phyloP scores from a whole-genome alignment of 2,329 filamentous ascomycete genomes.

The Teratosphaeria nubilosa region DNA sequence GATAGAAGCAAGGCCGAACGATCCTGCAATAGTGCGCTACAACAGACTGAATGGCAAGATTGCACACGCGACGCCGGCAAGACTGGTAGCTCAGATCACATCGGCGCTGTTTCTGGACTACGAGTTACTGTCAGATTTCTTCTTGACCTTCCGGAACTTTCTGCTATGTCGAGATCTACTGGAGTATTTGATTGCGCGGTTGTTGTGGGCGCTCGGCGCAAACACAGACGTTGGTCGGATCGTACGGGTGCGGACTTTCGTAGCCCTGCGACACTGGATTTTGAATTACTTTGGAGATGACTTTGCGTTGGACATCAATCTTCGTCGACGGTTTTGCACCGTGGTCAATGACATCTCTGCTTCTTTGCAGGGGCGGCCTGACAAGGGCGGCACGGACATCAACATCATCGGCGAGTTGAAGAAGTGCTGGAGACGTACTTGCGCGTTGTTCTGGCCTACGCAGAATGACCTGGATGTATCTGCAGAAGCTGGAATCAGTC shows the following conservation, averaged over 20 bases:
- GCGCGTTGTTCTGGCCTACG: slow-evolving; percentile 78
- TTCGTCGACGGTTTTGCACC: slow-evolving; percentile 70
- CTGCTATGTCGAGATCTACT: slow-evolving; percentile 67
- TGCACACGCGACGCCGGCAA: slow-evolving; percentile 77
- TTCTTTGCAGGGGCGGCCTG: slow-evolving; percentile 41
- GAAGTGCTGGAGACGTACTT: slow-evolving; percentile 92
- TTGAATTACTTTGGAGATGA: slow-evolving; percentile 96
- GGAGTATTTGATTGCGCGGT: slow-evolving; percentile 70
- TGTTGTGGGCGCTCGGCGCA: slow-evolving; percentile 76
- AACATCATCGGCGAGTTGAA: slow-evolving; percentile 93
- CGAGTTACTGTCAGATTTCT: slow-evolving; percentile 93
- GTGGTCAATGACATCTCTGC: slow-evolving; percentile 58
- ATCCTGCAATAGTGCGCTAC: slow-evolving; percentile 73
- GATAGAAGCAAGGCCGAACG: slow-evolving; percentile 72
- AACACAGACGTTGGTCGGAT: slow-evolving; percentile 79
- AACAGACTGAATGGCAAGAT: slow-evolving; percentile 49
- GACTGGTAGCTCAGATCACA: slow-evolving; percentile 91
- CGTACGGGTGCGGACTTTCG: slow-evolving; percentile 91
- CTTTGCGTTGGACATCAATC: slow-evolving; percentile 64
- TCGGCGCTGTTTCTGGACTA: slow-evolving; percentile 95
- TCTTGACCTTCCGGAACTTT: slow-evolving; percentile 86
- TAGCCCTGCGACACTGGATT: slow-evolving; percentile 92
- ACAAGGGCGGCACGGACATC: slow-evolving; percentile 52
- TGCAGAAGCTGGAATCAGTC: slow-evolving; percentile 57
- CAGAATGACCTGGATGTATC: slow-evolving; percentile 46